Conservation (phyloP, 192 early-diverging fungal genomes). For the Thoreauomyces humboldtii region DNA sequence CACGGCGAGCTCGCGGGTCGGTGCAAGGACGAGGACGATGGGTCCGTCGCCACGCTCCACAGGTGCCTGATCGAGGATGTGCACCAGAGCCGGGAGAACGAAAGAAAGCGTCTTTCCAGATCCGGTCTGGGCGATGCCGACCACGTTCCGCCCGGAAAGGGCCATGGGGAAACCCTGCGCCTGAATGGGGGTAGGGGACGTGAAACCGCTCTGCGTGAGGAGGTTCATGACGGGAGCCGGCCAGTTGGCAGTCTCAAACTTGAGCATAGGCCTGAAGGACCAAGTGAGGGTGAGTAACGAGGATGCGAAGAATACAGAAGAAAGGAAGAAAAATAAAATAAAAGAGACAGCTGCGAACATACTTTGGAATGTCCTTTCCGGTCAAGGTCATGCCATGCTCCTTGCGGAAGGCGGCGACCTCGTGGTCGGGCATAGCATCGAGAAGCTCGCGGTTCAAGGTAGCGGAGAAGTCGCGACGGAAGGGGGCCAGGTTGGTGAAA, state of each 20-base stretch:
- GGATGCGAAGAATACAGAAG: background rate
- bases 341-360: background rate
- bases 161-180: constrained; percentile 91
- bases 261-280: constrained; percentile 58
- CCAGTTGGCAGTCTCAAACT: constrained; percentile 72
- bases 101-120: constrained; percentile 87
- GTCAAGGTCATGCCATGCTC: constrained; percentile 63
- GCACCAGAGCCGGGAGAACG: constrained; percentile 79
- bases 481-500: constrained; percentile 35
- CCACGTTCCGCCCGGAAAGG: constrained; percentile 77
- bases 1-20: constrained; percentile 73
- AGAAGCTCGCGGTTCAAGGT: constrained; percentile 20
- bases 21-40: constrained; percentile 68
- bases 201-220: constrained; percentile 59
- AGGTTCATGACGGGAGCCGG: constrained; percentile 56
- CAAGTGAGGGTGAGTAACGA: background rate
- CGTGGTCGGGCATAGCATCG: constrained; percentile 29
- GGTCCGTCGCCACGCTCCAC: constrained; percentile 50
- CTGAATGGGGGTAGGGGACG: constrained; percentile 91
- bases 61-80: constrained; percentile 54
- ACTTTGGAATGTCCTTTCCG: constrained; percentile 51
- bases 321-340: background rate
- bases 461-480: constrained; percentile 55
- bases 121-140: constrained; percentile 95
- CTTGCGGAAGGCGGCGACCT: constrained; percentile 51